Base-by-base conservation (phyloP, 371 early-diverging fungal genomes). In the Actinomucor elegans region DNA sequence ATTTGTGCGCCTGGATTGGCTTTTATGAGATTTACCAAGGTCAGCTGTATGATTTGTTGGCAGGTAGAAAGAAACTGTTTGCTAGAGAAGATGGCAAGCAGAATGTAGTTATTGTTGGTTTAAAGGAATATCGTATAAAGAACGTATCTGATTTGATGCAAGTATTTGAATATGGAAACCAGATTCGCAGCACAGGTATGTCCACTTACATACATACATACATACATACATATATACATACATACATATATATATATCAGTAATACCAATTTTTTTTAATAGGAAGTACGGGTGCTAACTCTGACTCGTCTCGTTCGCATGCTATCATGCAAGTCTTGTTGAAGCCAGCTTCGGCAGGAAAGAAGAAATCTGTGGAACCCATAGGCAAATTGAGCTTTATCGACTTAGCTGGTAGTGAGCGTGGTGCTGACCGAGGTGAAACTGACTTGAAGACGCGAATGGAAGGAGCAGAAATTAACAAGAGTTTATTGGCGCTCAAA, bases 11-110 rank as follows among this genome's bases (percentile, higher is more conserved):
- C 5, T 89, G 80, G 53, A 93, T 94, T 59, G 86, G 88, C 21
- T 96, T 97, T 62, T 96, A 92, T 60, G 98, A 98, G 65, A 95
- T 98, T 48, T 98, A 98, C 65, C 93, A 95, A 67, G 92, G 93
- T 8, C 92, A 94, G 18, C 75, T 98, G 35, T 94, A 92, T 64
- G 98, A 98, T 70, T 66, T 98, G 36, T 79, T 98, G 33, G 92
- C 93, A 59, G 77, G 80, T 21, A 84, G 97, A 52, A 92, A 94
- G 66, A 85, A 83, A 61, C 75, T 96, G 10, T 88, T 84, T 79
- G 96, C 96, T 4, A 85, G 97, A 23, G 98, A 98, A 63, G 94
- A 95, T 65, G 95, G 91, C 32, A 93, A 96, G 57, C 85, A 91
- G 58, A 86, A 92, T 56, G 95, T 99, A 29, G 85, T 89, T 56